Percentiles rank a stretch among this genome's conserved stretches.
phyloP scores from a whole-genome alignment of 306 rosid genomes.

The Cucurbita argyrosperma region DNA sequence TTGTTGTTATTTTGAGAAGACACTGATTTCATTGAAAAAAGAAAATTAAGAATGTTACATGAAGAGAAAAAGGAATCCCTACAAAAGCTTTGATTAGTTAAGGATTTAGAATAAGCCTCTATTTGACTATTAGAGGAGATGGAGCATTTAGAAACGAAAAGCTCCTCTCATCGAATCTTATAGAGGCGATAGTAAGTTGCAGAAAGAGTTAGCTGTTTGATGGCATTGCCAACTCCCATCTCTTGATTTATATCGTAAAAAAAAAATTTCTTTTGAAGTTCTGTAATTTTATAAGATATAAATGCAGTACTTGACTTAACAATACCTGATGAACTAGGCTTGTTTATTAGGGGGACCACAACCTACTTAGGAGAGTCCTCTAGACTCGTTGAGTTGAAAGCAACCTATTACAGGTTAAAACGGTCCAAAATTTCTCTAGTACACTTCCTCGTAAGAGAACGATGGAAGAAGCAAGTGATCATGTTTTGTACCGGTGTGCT shows the following conservation, averaged over 20 bases:
- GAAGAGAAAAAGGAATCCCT: background rate
- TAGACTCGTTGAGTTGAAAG: background rate
- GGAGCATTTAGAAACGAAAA: background rate
- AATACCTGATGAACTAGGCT: background rate
- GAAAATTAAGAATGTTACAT: background rate
- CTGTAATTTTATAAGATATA: background rate
- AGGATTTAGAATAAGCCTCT: background rate
- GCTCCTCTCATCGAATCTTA: background rate
- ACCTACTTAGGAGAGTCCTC: background rate
- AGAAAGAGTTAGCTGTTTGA: background rate
- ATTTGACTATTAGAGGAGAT: background rate
- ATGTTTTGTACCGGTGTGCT: background rate
- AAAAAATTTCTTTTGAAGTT: background rate
- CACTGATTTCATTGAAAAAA: background rate
- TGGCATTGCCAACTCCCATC: background rate
- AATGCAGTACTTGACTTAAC: background rate
- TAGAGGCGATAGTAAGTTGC: background rate
- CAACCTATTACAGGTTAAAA: background rate
- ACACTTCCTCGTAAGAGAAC: background rate
- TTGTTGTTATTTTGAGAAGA: background rate
- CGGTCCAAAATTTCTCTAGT: background rate
- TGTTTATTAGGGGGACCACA: background rate
- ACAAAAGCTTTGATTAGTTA: background rate
- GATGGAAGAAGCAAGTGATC: background rate
- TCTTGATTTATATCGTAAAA: background rate